Conservation (phyloP, 257 asterid genomes). For the Nicotiana undulata region DNA sequence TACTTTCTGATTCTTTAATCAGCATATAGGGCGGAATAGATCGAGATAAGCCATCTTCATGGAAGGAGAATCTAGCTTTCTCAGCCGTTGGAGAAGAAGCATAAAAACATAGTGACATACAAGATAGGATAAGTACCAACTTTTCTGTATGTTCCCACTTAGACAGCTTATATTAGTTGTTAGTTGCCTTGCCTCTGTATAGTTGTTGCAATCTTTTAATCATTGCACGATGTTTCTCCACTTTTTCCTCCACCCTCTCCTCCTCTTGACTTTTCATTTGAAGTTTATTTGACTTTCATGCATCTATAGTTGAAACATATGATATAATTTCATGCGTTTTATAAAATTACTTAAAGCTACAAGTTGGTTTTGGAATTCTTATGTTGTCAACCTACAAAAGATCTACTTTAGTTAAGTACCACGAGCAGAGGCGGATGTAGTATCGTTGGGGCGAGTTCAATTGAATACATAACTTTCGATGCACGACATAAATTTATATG, state of each 20-base stretch:
- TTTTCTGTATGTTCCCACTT: background rate
- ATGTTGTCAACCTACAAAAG: background rate
- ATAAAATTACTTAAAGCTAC: background rate
- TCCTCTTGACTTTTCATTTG: background rate
- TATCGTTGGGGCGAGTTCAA: too few relatives aligned
- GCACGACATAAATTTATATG: too few relatives aligned
- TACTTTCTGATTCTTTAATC: background rate
- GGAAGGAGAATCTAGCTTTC: background rate
- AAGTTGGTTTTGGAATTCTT: background rate
- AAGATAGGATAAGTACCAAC: background rate
- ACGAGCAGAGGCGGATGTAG: background rate
- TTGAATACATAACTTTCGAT: too few relatives aligned
- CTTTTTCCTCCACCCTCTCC: background rate
- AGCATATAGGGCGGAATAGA: background rate
- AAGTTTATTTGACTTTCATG: background rate
- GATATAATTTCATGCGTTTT: background rate
- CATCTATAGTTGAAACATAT: background rate
- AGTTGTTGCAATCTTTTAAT: background rate
- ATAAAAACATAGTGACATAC: background rate
- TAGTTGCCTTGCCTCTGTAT: background rate
- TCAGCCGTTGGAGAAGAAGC: background rate
- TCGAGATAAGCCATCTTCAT: background rate
- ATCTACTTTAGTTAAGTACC: background rate
- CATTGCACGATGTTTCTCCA: background rate
- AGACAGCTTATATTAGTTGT: constrained; percentile 3